Evolutionary conservation across 225 moss, liverwort and hornwort species (phyloP), one percentile per base, ranked within the genome.

Genomic region (Lunularia cruciata): DNA sequence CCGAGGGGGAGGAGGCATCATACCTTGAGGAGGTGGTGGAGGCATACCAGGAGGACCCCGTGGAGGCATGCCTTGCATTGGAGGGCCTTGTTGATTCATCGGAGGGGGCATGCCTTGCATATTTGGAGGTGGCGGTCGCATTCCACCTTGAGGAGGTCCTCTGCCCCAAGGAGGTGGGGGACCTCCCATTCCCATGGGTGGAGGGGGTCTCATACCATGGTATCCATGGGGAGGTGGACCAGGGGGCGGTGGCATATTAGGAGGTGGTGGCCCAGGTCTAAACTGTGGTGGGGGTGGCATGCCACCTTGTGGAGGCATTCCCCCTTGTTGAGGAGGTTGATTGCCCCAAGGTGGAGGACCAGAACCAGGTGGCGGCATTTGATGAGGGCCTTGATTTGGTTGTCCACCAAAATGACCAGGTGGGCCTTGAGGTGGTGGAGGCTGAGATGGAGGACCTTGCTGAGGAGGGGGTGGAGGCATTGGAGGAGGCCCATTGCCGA

Each of bases 131-230:
- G 85, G 83, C 51, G 83, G 86, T 51, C 83, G 85, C 86, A 95
- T 88, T 45, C 86, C 87, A 40, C 86, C 84, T 55, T 34, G 75
- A 61, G 89, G 95, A 32, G 88, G 92, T 0, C 89, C 82, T 72
- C 89, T 81, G 74, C 88, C 88, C 84, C 77, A 85, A 3, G 86
- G 89, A 55, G 76, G 88, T 23, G 92, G 90, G 67, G 89, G 89
- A 3, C 90, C 93, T 8, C 91, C 89, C 87, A 92, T 90, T 73
- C 95, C 95, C 87, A 90, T 88, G 25, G 88, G 85, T 4, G 89
- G 89, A 13, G 90, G 87, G 60, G 83, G 83, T 8, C 72, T 64
- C 69, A 78, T 73, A 68, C 80, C 84, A 30, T 79, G 86, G 57
- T 83, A 90, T 0, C 92, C 95, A 35, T 88, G 89, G 18, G 92